Conservation (phyloP, 2,329 filamentous ascomycete genomes). For the Colletotrichum scovillei region DNA sequence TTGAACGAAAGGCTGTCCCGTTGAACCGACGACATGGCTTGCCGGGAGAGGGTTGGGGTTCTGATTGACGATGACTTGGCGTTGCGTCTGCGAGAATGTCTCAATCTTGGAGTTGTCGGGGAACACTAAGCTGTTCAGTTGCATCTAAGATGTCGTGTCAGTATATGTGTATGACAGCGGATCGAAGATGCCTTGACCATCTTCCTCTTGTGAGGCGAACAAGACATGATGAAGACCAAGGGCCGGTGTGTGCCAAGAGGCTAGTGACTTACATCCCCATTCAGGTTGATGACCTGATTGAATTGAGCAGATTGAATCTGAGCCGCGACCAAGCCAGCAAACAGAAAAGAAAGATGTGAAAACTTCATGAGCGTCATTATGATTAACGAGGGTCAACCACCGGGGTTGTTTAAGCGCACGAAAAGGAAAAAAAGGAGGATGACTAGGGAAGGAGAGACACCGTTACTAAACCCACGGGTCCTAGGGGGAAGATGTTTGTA, state of each 20-base stretch:
- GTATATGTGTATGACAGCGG: background rate
- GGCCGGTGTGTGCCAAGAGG: no score
- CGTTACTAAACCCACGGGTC: conserved; percentile 36
- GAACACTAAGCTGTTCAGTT: conserved; percentile 36
- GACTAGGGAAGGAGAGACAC: conserved; percentile 35
- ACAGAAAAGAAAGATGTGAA: conserved; percentile 27
- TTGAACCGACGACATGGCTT: conserved; percentile 38
- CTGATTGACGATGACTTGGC: conserved; percentile 39
- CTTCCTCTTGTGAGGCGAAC: background rate
- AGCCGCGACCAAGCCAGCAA: conserved; percentile 32
- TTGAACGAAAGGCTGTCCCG: conserved; percentile 39
- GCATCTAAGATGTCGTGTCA: conserved; percentile 33
- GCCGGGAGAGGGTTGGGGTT: conserved; percentile 38
- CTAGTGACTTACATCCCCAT: conserved; percentile 38
- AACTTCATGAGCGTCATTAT: conserved; percentile 37
- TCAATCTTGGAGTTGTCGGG: conserved; percentile 40
- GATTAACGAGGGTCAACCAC: conserved; percentile 37
- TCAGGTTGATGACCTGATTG: conserved; percentile 39
- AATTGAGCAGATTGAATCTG: conserved; percentile 36
- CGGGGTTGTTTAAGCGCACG: conserved; percentile 25
- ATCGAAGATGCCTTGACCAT: no score
- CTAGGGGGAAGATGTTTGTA: conserved; percentile 32
- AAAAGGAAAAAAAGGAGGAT: conserved; percentile 11
- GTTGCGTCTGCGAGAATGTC: conserved; percentile 39
- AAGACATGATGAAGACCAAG: background rate